Percentiles rank a stretch among this genome's conserved stretches.
These are phyloP conservation scores for Cucurbita maxima DNA, from an alignment of 306 rosid genomes.

Conservation along the genomic window DNA sequence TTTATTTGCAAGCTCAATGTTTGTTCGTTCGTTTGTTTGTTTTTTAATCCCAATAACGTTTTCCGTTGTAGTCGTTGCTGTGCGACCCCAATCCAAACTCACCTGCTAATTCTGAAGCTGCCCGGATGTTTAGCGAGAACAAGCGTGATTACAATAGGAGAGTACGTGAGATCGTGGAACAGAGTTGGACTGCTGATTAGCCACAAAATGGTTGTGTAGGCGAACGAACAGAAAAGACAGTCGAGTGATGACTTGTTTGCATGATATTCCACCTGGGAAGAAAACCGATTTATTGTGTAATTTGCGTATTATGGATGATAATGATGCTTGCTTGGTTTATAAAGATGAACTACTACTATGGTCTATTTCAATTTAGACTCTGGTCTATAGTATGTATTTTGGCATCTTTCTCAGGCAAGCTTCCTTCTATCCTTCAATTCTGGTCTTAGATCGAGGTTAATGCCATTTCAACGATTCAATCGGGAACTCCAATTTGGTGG, in stretches of 20 bases:
- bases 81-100: slow-evolving; percentile 97
- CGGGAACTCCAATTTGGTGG: background rate
- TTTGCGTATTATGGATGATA: slow-evolving; percentile 6
- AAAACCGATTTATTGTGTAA: slow-evolving; percentile 14
- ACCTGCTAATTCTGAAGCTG: slow-evolving; percentile 98
- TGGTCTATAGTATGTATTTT: background rate
- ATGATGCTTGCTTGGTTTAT: slow-evolving; percentile 34
- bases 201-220: slow-evolving; percentile 7
- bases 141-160: slow-evolving; percentile 91
- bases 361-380: background rate
- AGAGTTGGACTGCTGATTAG: slow-evolving; percentile 99
- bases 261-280: slow-evolving; percentile 29
- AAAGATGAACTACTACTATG: slow-evolving; percentile 3
- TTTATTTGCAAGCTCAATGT: background rate
- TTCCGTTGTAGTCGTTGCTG: slow-evolving; percentile 70
- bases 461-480: background rate
- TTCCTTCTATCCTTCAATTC: background rate
- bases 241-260: slow-evolving; percentile 31
- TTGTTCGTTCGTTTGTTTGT: background rate
- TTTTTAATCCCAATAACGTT: background rate
- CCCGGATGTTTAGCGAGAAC: slow-evolving; percentile 90
- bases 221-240: slow-evolving; percentile 24
- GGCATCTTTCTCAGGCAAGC: slow-evolving; percentile 3
- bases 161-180: slow-evolving; percentile 87
- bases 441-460: background rate